Evolutionary conservation across 2,329 filamentous ascomycete species (phyloP).

Genomic region (Fusarium robinianum): DNA sequence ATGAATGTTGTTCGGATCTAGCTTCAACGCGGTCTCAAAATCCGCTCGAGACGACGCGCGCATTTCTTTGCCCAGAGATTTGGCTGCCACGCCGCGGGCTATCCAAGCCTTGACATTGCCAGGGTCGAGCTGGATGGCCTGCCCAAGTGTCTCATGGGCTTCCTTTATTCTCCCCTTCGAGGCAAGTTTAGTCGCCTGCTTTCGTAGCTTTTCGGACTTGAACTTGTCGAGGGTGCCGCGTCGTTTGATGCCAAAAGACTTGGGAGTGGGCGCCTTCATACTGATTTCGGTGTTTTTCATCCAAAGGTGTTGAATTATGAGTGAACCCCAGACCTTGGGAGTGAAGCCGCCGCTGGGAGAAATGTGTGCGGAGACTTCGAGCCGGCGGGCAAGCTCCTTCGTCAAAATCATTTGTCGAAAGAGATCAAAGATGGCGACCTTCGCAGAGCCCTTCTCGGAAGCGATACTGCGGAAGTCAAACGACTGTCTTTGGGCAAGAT

Average conservation of each 20-base stretch:
- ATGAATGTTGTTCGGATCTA: no score
- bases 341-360: not conserved
- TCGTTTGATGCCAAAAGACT: not conserved
- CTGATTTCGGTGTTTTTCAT: slow-evolving; percentile 2
- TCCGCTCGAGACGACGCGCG: no score
- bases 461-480: slow-evolving; percentile 6
- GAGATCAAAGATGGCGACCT: slow-evolving; percentile 3
- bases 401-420: slow-evolving; percentile 9
- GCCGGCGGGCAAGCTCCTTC: slow-evolving; percentile 1
- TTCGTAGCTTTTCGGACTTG: not conserved
- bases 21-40: no score
- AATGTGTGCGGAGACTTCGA: not conserved
- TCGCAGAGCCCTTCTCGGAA: slow-evolving; percentile 1
- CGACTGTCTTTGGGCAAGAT: not conserved
- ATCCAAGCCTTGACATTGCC: no score
- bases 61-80: no score
- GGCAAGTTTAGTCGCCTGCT: no score
- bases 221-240: not conserved
- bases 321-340: not conserved
- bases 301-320: slow-evolving; percentile 7
- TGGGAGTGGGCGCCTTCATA: slow-evolving; percentile 2
- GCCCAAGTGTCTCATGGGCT: no score
- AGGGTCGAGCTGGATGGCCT: no score
- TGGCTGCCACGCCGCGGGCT: no score
- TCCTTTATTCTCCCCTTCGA: no score